Evolutionary conservation across 2,329 filamentous ascomycete genomes (phyloP).

Genomic region (Plectosphaerella sp.): DNA sequence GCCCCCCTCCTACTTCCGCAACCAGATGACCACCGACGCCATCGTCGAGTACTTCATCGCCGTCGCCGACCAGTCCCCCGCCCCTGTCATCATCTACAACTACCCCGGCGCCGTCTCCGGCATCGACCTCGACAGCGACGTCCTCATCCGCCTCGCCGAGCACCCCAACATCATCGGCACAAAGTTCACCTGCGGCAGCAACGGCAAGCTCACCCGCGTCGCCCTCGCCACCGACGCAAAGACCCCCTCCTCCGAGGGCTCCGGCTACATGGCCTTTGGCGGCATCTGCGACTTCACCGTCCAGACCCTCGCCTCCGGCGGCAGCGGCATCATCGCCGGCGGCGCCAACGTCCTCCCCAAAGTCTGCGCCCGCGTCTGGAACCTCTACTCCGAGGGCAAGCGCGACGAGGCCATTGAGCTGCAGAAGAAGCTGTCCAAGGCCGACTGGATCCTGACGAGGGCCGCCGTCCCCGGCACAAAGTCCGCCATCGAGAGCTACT

Average conservation of each 20-base stretch:
- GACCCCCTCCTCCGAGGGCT: slow-evolving; percentile 55
- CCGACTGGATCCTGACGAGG: slow-evolving; percentile 81
- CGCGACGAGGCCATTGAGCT: slow-evolving; percentile 69
- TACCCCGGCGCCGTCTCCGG: slow-evolving; percentile 84
- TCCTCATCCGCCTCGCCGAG: slow-evolving; percentile 72
- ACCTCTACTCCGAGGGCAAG: slow-evolving; percentile 69
- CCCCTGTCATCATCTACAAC: slow-evolving; percentile 85
- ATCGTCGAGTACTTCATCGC: slow-evolving; percentile 69
- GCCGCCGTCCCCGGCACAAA: slow-evolving; percentile 83
- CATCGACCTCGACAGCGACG: slow-evolving; percentile 85
- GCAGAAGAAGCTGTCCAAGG: slow-evolving; percentile 72
- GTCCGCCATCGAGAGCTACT: slow-evolving; percentile 73
- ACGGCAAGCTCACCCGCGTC: slow-evolving; percentile 81
- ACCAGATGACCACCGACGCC: slow-evolving; percentile 68
- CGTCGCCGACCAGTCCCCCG: slow-evolving; percentile 70
- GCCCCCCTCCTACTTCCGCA: slow-evolving; percentile 79
- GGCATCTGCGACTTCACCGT: slow-evolving; percentile 85
- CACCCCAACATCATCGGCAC: slow-evolving; percentile 84
- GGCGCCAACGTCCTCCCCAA: slow-evolving; percentile 84
- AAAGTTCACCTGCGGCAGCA: slow-evolving; percentile 91
- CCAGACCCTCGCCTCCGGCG: slow-evolving; percentile 74
- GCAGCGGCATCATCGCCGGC: slow-evolving; percentile 80
- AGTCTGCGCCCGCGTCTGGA: slow-evolving; percentile 73
- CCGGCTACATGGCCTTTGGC: slow-evolving; percentile 79
- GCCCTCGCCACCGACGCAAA: slow-evolving; percentile 68